Base-by-base conservation (phyloP, 352 stramenopile genomes). In the Phytophthora cajani region DNA sequence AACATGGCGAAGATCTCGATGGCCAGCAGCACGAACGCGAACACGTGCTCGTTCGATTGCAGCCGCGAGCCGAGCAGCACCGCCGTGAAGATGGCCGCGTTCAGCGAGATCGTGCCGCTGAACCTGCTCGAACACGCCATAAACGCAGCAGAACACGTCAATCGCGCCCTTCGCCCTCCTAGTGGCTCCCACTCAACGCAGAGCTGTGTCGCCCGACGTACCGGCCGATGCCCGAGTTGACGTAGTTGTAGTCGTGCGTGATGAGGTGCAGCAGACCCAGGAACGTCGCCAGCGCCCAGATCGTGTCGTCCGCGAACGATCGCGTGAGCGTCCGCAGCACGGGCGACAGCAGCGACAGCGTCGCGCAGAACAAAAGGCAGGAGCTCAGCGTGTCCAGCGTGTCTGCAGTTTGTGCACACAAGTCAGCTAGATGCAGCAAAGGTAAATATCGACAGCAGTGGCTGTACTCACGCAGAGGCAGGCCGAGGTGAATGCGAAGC, bases 1-100 rank as follows among this genome's bases (percentile, higher is more conserved):
- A 97, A 96, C 62, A 98, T 78, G 12, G 88, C 89, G 65, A 98
- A 98, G 38, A 97, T 78, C 69, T 97, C 90, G 36, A 98, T 95
- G 10, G 93, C 90, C 54, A 98, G 79, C 16, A 97, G 65, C 38
- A 98, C 82, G 67, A 98, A 94, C n/a, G 79, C 91, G 54, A 97
- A 97, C 55, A 97, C 92, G 67, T 96, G 87, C 74, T 97, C 88
- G 71, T 97, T 97, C 42, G 87, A 96, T 67, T 93, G 83, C 33
- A 98, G 72, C 4, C 94, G 84, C 50, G 94, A 98, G 40, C 89
- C 92, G 7, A 98, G 82, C 54, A 98, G 79, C 55, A 98, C 92
- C 6, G 93, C 90, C 33, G 88, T 97, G 64, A 98, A 97, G 63
- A 98, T 95, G 12, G 91, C 93, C 0, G 94, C 93, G 75, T 98